Conservation (phyloP, 495 filamentous ascomycete species). For the Pyrenopolyporus hunteri region DNA sequence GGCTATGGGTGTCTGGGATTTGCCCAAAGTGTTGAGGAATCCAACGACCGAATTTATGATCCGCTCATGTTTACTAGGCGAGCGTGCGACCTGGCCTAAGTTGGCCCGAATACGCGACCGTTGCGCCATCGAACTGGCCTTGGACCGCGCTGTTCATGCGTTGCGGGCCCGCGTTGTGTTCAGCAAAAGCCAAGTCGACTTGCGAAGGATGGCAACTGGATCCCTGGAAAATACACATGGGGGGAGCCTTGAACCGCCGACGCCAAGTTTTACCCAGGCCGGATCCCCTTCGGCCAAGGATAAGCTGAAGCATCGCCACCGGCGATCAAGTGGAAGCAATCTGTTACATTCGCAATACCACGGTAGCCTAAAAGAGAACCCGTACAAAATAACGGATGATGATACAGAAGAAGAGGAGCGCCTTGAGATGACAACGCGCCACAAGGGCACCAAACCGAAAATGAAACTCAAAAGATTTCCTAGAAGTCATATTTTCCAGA, state of each 20-base stretch:
- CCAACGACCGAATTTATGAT: conserved; percentile 91
- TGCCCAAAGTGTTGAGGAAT: conserved; percentile 80
- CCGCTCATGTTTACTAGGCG: conserved; percentile 73
- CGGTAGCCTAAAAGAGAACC: conserved; percentile 18
- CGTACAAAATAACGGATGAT: conserved; percentile 42
- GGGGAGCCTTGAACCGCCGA: conserved; percentile 6
- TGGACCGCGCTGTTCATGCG: conserved; percentile 81
- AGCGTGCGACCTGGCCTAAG: conserved; percentile 90
- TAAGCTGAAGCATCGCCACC: conserved; percentile 29
- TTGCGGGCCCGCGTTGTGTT: conserved; percentile 80
- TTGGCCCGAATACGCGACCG: conserved; percentile 81
- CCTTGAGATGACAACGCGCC: conserved; percentile 45
- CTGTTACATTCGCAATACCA: conserved; percentile 17
- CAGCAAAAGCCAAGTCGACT: conserved; percentile 71
- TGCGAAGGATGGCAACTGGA: conserved; percentile 54
- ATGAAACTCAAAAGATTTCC: conserved; percentile 41
- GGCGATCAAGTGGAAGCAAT: conserved; percentile 40
- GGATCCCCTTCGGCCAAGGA: conserved; percentile 12
- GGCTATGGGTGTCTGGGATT: conserved; percentile 72
- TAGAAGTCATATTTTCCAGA: conserved; percentile 36
- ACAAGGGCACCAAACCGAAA: conserved; percentile 27
- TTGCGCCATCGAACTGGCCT: conserved; percentile 82
- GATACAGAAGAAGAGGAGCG: conserved; percentile 52
- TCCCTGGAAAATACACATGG: conserved; percentile 13
- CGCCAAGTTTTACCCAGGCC: conserved; percentile 5